These are phyloP conservation scores for Coriolopsis trogii DNA, from an alignment of 1,284 basidiomycete species.

Conservation along the genomic window DNA sequence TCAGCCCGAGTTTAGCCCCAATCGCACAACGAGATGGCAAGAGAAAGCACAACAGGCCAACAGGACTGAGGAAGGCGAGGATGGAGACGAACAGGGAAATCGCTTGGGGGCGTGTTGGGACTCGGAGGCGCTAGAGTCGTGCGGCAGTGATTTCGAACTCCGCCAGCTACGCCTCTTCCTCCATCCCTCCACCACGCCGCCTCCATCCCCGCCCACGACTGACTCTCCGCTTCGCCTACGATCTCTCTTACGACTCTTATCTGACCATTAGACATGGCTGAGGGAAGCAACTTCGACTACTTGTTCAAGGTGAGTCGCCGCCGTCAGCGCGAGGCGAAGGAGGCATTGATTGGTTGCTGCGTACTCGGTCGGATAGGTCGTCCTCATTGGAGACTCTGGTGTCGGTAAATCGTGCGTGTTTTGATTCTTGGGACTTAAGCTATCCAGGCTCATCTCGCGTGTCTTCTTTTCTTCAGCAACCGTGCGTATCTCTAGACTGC, in stretches of 20 bases:
- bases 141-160: constrained; percentile 20
- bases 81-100: background rate
- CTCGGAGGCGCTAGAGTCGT: constrained; percentile 4
- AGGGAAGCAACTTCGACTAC: constrained; percentile 91
- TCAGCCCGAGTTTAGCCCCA: background rate
- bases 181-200: constrained; percentile 17
- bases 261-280: constrained; percentile 65
- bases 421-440: background rate
- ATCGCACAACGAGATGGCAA: background rate
- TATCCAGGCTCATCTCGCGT: background rate
- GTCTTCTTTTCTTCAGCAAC: constrained; percentile 33
- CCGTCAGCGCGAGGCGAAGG: constrained; percentile 4
- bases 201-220: constrained; percentile 11
- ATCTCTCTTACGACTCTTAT: constrained; percentile 14
- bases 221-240: constrained; percentile 10
- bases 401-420: constrained; percentile 93
- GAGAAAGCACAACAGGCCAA: background rate
- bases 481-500: constrained; percentile 28
- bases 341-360: constrained; percentile 13
- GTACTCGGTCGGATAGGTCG: constrained; percentile 65
- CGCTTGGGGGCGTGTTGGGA: background rate
- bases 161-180: constrained; percentile 18
- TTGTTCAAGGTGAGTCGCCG: constrained; percentile 82
- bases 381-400: constrained; percentile 98
- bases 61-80: background rate